Evolutionary conservation across 2,329 filamentous ascomycete species (phyloP), one percentile per base, ranked within the genome.

Genomic region (Teratosphaeria pseudoeucalypti): DNA sequence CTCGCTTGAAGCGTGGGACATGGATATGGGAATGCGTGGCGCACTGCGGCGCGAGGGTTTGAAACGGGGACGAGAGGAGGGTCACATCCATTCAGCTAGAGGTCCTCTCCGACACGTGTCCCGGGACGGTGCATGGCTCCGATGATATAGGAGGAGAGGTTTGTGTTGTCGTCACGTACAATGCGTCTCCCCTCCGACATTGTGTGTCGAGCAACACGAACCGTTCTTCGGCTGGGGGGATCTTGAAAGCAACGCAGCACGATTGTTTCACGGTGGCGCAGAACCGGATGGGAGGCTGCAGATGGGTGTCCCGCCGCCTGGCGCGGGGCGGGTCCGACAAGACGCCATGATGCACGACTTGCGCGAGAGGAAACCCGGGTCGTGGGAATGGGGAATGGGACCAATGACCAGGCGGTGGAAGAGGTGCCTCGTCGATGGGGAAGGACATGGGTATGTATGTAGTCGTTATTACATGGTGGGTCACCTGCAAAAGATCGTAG

Each of bases 191-290:
- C 29, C 19, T 23, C 43, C 27, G 34, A 32, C 29, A 9, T 57
- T 6, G 26, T 1, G 26, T 1, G 26, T 39, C 26, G 37, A 52
- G 57, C 52, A 53, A 54, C 57, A 58, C 52, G 37, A 52, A 54
- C 49, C 29, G 54, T 37, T 23, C 23, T 23, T 23, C 23, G 23
- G 23, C 2, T 52, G 29, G 34, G 34, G 7, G 7, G 16, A 55
- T 60, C 52, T 23, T 32, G 29, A n/a, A 39, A 53, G 52, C 53
- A 32, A 63, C 2, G 63, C 61, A 49, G 37, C 29, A 54, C 32
- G 34, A 58, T 29, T 37, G 61, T 64, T 64, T 63, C 63, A 56
- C 52, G 54, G 54, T 58, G 19, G 52, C 47, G 56, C 61, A 55
- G 14, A 55, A 26, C 52, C 57, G 57, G 53, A 16, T 2, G 58